Evolutionary conservation across 192 early-diverging fungal species (phyloP), one percentile per base, ranked within the genome.

Genomic region (Coemansia sp.): DNA sequence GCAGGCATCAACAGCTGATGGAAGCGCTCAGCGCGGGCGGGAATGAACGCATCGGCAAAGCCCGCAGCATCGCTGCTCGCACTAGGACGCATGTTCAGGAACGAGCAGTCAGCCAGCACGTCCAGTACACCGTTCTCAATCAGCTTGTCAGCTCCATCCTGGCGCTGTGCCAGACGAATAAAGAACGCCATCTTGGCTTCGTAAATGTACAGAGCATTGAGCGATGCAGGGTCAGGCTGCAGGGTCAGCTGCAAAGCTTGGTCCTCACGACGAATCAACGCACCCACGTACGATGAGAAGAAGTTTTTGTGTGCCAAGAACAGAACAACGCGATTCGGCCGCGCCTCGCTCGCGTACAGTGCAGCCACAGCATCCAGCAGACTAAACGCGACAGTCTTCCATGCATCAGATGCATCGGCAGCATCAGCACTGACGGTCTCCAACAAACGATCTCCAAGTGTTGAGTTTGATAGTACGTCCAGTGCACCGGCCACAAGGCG

Each of bases 311-410:
- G 84, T 0, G 80, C 68, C 12, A 84, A 51, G 61, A 76, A 74
- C 65, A 53, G 35, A 21, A 84, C 69, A 27, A 86, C 72, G 7
- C 84, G 75, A 51, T 72, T 77, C 17, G 82, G 67, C 7, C 70
- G 75, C 25, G 71, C 41, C 39, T 83, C 82, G 25, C 65, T 74
- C 59, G 65, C 67, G 51, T 79, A 81, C 38, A 86, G 69, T 17
- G 81, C 64, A 9, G 84, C 84, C 4, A 98, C 69, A 0, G 88
- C 86, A 47, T 90, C 87, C 37, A 98, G 76, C 4, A 89, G 72
- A 6, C 85, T 85, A 58, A 94, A 94, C 0, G 96, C 91, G 5
- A 93, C 87, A 5, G 92, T 92, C 56, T 92, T 90, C 87, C 90
- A 94, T 3, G 91, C 86, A 41, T 86, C 88, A 25, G 85, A 83